Evolutionary conservation across 2,329 filamentous ascomycete genomes (phyloP).

Genomic region (Diaporthe citri): DNA sequence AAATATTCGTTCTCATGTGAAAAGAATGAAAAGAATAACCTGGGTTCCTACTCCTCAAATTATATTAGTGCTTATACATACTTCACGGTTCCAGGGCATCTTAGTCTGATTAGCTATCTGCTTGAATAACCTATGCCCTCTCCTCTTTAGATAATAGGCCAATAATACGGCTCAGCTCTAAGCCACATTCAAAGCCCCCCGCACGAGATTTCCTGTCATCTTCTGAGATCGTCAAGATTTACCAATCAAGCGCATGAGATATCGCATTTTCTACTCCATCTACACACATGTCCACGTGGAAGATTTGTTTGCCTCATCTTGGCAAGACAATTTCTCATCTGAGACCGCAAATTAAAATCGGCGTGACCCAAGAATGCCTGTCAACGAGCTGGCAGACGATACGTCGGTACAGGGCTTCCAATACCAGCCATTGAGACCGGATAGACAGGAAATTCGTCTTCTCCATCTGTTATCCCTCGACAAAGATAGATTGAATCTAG

Average conservation of each 20-base stretch:
- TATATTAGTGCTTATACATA: neutral
- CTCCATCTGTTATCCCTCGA: neutral
- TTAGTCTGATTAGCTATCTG: neutral
- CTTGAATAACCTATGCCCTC: neutral
- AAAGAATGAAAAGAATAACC: too few relatives aligned
- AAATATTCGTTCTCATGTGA: too few relatives aligned
- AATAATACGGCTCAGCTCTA: neutral
- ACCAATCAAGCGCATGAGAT: neutral
- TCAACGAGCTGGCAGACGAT: neutral
- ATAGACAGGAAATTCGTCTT: constrained; percentile 8
- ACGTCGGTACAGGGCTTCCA: neutral
- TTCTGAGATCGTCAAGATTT: neutral
- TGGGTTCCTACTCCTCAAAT: neutral
- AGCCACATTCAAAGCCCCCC: neutral
- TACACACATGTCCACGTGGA: too few relatives aligned
- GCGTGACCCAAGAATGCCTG: neutral
- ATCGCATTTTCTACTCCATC: too few relatives aligned
- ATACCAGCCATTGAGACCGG: neutral
- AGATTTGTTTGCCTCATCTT: too few relatives aligned
- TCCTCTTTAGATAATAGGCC: neutral
- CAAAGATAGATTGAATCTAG: neutral
- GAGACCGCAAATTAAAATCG: neutral
- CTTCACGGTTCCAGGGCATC: neutral
- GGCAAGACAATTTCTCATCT: too few relatives aligned
- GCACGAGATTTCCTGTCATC: neutral